Conservation (phyloP, 345 rosid genomes). For the Lumnitzera littorea region DNA sequence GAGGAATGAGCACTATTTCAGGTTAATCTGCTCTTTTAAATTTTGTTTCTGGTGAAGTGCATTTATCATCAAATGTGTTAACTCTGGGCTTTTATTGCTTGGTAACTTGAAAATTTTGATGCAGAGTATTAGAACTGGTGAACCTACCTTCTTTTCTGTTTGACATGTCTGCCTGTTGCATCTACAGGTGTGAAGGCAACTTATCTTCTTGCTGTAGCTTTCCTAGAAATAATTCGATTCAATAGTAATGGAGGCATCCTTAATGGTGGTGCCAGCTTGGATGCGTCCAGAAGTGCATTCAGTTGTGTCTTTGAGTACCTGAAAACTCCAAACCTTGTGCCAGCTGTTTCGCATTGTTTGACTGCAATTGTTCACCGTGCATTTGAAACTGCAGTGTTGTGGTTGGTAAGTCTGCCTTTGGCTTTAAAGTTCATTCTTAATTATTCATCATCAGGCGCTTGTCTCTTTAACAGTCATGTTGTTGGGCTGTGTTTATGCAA, state of each 20-base stretch:
- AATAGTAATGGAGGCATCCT: slow-evolving; percentile 98
- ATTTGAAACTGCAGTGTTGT: slow-evolving; percentile 79
- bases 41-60: slow-evolving; percentile 5
- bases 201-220: slow-evolving; percentile 98
- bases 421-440: too few relatives aligned
- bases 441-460: too few relatives aligned
- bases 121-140: not conserved
- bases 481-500: too few relatives aligned
- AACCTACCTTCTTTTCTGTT: not conserved
- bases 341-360: slow-evolving; percentile 90
- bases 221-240: slow-evolving; percentile 90
- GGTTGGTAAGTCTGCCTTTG: slow-evolving; percentile 64
- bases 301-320: slow-evolving; percentile 93
- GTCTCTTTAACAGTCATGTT: too few relatives aligned
- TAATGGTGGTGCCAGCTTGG: slow-evolving; percentile 58
- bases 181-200: slow-evolving; percentile 93
- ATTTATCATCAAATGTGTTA: too few relatives aligned
- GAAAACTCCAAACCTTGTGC: slow-evolving; percentile 85
- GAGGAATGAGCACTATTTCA: slow-evolving; percentile 90
- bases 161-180: slow-evolving; percentile 9
- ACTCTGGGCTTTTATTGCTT: too few relatives aligned
- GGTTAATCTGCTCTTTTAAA: slow-evolving; percentile 32
- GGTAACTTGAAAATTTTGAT: too few relatives aligned
- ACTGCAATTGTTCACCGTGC: slow-evolving; percentile 87
- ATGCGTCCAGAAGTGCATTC: slow-evolving; percentile 92